phyloP scores from a whole-genome alignment of 2,329 filamentous ascomycete species.

The Triangularia verruculosa region DNA sequence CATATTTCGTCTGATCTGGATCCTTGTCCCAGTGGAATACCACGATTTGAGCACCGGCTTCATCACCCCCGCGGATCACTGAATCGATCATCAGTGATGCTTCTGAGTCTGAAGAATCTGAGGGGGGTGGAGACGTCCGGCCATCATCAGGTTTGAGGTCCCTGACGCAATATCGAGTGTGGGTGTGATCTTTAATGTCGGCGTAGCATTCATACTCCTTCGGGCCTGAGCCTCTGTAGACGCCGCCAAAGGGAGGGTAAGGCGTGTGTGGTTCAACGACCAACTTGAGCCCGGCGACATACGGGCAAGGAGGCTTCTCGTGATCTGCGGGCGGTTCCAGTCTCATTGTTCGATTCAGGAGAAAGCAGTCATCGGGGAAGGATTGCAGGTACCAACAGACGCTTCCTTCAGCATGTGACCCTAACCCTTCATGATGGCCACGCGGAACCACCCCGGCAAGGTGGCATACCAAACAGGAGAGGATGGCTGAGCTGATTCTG shows the following conservation, averaged over 20 bases:
- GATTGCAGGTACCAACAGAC: too few relatives aligned
- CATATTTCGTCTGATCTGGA: not conserved
- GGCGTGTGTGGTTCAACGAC: not conserved
- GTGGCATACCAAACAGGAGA: not conserved
- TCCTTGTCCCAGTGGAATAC: not conserved
- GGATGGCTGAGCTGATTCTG: too few relatives aligned
- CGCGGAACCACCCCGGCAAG: not conserved
- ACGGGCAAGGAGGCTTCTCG: not conserved
- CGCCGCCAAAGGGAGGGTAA: not conserved
- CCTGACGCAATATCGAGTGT: not conserved
- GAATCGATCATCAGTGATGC: not conserved
- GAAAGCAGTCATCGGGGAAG: not conserved
- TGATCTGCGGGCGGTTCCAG: not conserved
- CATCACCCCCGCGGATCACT: not conserved
- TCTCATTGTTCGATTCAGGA: not conserved
- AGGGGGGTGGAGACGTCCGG: not conserved
- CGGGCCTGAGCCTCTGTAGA: not conserved
- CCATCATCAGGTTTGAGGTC: not conserved
- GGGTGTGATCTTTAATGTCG: not conserved
- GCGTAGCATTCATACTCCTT: not conserved
- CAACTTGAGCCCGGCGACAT: not conserved
- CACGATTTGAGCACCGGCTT: not conserved
- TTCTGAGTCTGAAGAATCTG: not conserved
- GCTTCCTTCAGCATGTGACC: not conserved
- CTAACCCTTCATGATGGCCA: not conserved